Evolutionary conservation across 2,329 filamentous ascomycete species (phyloP), one percentile per base, ranked within the genome.

Genomic region (Xylaria sp.): DNA sequence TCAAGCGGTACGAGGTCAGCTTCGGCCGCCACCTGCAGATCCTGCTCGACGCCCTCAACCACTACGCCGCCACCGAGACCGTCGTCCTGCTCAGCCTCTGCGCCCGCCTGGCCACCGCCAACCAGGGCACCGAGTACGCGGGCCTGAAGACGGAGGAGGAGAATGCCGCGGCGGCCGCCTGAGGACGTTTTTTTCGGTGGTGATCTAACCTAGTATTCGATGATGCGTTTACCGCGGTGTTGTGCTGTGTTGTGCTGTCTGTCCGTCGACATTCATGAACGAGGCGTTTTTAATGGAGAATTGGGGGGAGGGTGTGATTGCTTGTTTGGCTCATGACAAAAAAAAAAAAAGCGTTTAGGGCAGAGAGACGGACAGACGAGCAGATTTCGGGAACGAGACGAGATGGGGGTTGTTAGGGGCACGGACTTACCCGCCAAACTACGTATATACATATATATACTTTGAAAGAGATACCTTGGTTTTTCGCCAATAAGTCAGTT

Each of bases 51-150:
- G 93, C 91, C 56, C 80, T 99, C 59, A 97, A 99, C 66, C 96
- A 97, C 72, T 95, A 97, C 65, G 94, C 94, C 2, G 94, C 94
- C 0, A 97, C 94, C 0, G 94, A 99, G 77, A 97, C 94, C 38
- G 93, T 97, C 2, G 94, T 96, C 17, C 80, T 99, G 61, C 76
- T 97, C 58, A 93, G 92, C 61, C 78, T 99, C 16, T 96, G 91
- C 69, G 91, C 91, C 11, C 76, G 91, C 56, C 70, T 96, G 66
- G 92, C 89, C 66, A 91, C 89, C 54, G 91, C 90, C 11, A 91
- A 90, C 56, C 89, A 92, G 69, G 90, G 89, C 18, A 87, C 84
- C 0, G 83, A 87, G 67, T 86, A 81, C 65, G 80, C 82, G 8
- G 84, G 84, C 2, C 64, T 85, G 53, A 76, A 81, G 49, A 74